These are phyloP conservation scores for Penicillium canariense DNA, from an alignment of 495 filamentous ascomycete genomes.

Conservation along the genomic window DNA sequence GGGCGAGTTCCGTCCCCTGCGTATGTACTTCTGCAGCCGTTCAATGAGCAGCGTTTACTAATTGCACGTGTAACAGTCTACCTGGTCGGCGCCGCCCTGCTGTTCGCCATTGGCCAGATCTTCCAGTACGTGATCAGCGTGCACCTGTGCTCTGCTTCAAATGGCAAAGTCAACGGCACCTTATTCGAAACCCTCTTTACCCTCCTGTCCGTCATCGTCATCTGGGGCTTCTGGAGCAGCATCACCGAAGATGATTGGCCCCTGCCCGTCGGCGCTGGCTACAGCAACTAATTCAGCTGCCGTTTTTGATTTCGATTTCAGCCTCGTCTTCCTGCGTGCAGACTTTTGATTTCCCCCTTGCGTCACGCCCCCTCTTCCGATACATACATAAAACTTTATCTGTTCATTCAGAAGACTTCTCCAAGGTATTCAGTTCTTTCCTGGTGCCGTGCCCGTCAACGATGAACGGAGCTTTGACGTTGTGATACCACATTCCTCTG, in stretches of 20 bases:
- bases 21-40: constrained; percentile 43
- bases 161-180: constrained; percentile 85
- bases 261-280: constrained; percentile 52
- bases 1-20: constrained; percentile 83
- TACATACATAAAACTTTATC: constrained; percentile 18
- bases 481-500: constrained; percentile 31
- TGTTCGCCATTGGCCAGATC: constrained; percentile 90
- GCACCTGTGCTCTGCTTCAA: constrained; percentile 78
- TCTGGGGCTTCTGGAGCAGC: constrained; percentile 98
- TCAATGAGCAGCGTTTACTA: constrained; percentile 11
- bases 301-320: neutral
- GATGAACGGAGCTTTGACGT: constrained; percentile 25
- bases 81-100: constrained; percentile 65
- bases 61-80: constrained; percentile 55
- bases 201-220: constrained; percentile 68
- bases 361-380: constrained; percentile 6
- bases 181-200: constrained; percentile 95
- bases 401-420: constrained; percentile 1
- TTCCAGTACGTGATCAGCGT: constrained; percentile 93
- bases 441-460: constrained; percentile 17
- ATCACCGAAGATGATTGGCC: constrained; percentile 99
- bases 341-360: constrained; percentile 5
- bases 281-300: constrained; percentile 39
- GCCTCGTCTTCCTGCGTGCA: constrained; percentile 9
- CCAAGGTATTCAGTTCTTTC: constrained; percentile 13